phyloP scores from a whole-genome alignment of 2,329 filamentous ascomycete species.

The Teratosphaeria pseudoeucalypti region DNA sequence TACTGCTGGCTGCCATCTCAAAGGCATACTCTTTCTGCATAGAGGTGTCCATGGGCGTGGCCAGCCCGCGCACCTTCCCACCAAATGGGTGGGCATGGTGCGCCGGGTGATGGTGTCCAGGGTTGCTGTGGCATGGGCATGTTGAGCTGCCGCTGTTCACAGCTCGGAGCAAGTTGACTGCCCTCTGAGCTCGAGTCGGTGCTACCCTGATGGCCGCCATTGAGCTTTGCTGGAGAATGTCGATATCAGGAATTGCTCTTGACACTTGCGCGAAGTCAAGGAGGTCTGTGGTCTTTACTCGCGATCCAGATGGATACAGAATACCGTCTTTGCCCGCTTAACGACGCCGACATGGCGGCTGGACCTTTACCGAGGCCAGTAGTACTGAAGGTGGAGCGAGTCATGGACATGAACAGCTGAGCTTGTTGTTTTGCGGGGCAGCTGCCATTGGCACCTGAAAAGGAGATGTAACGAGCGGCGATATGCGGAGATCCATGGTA shows the following conservation, averaged over 20 bases:
- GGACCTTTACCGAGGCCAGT: background rate
- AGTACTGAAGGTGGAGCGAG: background rate
- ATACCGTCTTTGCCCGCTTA: background rate
- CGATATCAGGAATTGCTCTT: background rate
- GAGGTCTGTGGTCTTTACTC: background rate
- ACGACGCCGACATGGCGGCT: background rate
- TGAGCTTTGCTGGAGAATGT: background rate
- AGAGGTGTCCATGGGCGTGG: conserved; percentile 63
- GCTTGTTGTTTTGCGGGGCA: background rate
- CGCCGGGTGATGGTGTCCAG: conserved; percentile 47
- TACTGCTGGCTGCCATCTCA: conserved; percentile 93
- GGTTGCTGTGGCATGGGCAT: conserved; percentile 88
- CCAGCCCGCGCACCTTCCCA: conserved; percentile 45
- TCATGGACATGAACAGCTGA: too few species aligned
- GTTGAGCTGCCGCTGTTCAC: conserved; percentile 73
- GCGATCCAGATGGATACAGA: background rate
- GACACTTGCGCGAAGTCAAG: background rate
- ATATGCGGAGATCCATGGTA: background rate
- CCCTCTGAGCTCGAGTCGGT: conserved; percentile 45
- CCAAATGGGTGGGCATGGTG: conserved; percentile 43
- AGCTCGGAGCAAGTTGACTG: conserved; percentile 68
- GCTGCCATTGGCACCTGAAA: background rate
- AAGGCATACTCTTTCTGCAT: conserved; percentile 93
- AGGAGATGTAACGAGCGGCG: background rate
- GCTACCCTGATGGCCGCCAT: conserved; percentile 31